Base-by-base conservation (phyloP, 202 grass and related monocot genomes). In the Cymbopogon flexuosus region DNA sequence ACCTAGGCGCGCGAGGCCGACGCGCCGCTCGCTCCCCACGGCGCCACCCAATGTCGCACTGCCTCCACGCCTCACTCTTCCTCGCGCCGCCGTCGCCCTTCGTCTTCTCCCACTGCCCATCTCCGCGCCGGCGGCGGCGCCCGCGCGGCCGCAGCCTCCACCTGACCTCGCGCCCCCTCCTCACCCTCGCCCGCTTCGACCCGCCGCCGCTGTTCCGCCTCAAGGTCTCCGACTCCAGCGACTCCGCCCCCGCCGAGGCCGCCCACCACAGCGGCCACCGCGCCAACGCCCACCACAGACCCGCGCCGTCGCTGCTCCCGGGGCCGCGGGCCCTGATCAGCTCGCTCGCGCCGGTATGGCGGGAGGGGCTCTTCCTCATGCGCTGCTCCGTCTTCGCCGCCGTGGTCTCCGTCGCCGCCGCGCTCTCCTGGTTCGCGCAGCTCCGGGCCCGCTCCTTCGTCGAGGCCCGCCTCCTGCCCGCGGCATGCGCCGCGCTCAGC, bases 301-400 rank as follows among this genome's bases (percentile, higher is more conserved):
- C 40, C 57, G 40, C 62, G 68, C 43, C 42, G 51, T 69, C 84
- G 39, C 75, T 76, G 45, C 80, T 89, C 57, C 42, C 76, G 36
- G 75, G 72, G 42, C 83, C 89, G 76, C 88, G 73, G 40, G 82
- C 73, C 65, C 80, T 94, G 76, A 84, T 98, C 75, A 84, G 52
- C 56, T 89, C 92, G 22, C 66, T 95, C 46, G 62, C 81, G 14
- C 85, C 88, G 4, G 3, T 91, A 81, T 95, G 96, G 96, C 88
- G 87, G 70, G 96, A 98, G 80, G 96, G 96, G 2, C 85, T 98
- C 75, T 93, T 95, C 84, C 86, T 91, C 46, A 77, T 98, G 72
- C 89, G 96, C 54, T 98, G 92, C 87, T 98, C 96, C 54, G 80
- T 90, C 47, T 88, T 90, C 76, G 86, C 93, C 51, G 90, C 92